These are phyloP conservation scores for Candida methanosorbosa DNA, from an alignment of 805 yeast species.

Conservation along the genomic window DNA sequence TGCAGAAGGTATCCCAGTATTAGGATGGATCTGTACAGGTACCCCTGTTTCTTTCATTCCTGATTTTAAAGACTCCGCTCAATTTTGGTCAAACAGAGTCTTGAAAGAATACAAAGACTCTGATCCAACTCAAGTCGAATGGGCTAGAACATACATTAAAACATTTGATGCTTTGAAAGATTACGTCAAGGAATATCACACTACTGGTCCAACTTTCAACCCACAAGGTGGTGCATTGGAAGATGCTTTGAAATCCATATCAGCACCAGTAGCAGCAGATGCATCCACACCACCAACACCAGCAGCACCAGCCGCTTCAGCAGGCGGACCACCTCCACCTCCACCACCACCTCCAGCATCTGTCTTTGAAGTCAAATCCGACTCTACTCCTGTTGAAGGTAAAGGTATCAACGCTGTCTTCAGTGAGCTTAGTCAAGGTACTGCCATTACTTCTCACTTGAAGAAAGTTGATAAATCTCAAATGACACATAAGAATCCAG, in stretches of 20 bases:
- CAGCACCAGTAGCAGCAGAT: conserved; percentile 14
- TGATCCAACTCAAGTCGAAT: conserved; percentile 61
- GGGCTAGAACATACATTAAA: conserved; percentile 64
- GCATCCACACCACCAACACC: conserved; percentile 20
- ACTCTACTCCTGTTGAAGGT: conserved; percentile 9
- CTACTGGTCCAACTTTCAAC: conserved; percentile 83
- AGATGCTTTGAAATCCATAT: conserved; percentile 31
- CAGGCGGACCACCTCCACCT: conserved; percentile 68
- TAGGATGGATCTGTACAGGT: conserved; percentile 81
- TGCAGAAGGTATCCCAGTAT: conserved; percentile 81
- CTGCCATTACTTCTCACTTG: conserved; percentile 70
- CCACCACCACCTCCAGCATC: conserved; percentile 83
- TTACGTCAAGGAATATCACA: conserved; percentile 69
- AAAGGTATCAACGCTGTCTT: conserved; percentile 81
- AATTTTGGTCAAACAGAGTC: conserved; percentile 89
- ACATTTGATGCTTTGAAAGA: conserved; percentile 62
- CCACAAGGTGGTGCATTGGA: conserved; percentile 49
- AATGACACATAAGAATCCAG: conserved; percentile 91
- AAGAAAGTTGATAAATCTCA: conserved; percentile 89
- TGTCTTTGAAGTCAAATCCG: conserved; percentile 38
- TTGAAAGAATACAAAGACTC: conserved; percentile 74
- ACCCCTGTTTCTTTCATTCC: conserved; percentile 71
- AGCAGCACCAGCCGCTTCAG: conserved; percentile 30
- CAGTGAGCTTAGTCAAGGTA: conserved; percentile 84
- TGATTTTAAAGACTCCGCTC: conserved; percentile 85